Conservation (phyloP, 768 basidiomycete genomes). For the Russula emetica region DNA sequence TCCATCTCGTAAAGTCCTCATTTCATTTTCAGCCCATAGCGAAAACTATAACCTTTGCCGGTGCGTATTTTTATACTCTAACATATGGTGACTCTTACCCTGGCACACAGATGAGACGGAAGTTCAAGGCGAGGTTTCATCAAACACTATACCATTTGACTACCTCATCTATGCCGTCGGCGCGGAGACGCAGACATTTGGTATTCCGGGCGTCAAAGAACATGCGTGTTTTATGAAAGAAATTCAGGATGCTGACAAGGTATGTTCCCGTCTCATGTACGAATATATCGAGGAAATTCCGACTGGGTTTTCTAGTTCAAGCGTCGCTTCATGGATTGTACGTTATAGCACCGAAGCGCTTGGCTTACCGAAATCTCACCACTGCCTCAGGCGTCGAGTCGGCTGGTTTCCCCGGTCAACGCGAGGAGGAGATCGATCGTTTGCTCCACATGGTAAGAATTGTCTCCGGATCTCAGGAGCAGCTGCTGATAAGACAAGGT, state of each 20-base stretch:
- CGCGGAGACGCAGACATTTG: conserved; percentile 91
- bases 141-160: conserved; percentile 85
- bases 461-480: background rate
- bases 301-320: conserved; percentile 52
- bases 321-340: conserved; percentile 82
- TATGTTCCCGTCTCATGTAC: conserved; percentile 33
- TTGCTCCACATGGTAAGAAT: conserved; percentile 78
- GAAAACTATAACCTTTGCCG: conserved; percentile 90
- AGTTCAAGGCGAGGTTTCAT: conserved; percentile 65
- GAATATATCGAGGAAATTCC: conserved; percentile 12
- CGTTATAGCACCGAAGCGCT: conserved; percentile 31
- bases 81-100: conserved; percentile 9
- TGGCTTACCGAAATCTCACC: conserved; percentile 3
- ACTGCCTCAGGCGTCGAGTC: conserved; percentile 67
- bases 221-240: conserved; percentile 99
- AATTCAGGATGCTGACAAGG: conserved; percentile 88
- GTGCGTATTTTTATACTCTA: conserved; percentile 36
- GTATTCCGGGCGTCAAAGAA: conserved; percentile 92
- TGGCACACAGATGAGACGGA: conserved; percentile 64
- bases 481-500: conserved; percentile 42
- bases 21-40: conserved; percentile 53
- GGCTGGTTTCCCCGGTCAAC: conserved; percentile 92
- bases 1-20: conserved; percentile 15
- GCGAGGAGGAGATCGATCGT: conserved; percentile 75
- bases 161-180: conserved; percentile 96